phyloP scores from a whole-genome alignment of 768 basidiomycete species.

The Sarcodon aspratus region DNA sequence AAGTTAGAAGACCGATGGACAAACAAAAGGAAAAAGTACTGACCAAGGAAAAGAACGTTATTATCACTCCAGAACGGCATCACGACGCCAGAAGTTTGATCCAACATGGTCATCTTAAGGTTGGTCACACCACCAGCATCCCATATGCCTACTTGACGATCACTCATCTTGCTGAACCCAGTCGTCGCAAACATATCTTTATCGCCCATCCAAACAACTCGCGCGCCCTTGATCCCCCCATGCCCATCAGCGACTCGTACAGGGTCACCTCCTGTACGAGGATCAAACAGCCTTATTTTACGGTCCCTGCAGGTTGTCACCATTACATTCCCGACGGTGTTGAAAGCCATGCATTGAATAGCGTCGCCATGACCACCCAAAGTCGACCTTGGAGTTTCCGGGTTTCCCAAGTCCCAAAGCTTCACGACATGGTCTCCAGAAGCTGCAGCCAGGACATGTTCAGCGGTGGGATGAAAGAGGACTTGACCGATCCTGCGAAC shows the following conservation, averaged over 20 bases:
- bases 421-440: constrained; percentile 81
- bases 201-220: constrained; percentile 88
- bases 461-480: constrained; percentile 85
- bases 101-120: constrained; percentile 68
- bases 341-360: constrained; percentile 80
- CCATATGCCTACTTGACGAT: constrained; percentile 86
- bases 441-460: constrained; percentile 74
- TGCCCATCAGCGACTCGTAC: constrained; percentile 81
- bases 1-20: background rate
- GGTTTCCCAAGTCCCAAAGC: constrained; percentile 81
- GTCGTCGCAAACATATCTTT: constrained; percentile 85
- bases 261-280: constrained; percentile 72
- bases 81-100: constrained; percentile 85
- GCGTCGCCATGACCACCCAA: constrained; percentile 77
- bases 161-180: constrained; percentile 94
- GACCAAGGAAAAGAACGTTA: constrained; percentile 69
- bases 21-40: constrained; percentile 21
- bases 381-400: constrained; percentile 49
- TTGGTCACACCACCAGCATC: constrained; percentile 68
- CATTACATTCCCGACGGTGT: constrained; percentile 66
- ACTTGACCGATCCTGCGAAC: constrained; percentile 91
- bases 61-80: constrained; percentile 99
- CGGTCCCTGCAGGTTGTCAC: constrained; percentile 90
- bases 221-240: constrained; percentile 84
- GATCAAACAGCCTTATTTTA: constrained; percentile 87